Evolutionary conservation across 108 stramenopile genomes (phyloP), one percentile per base, ranked within the genome.

Genomic region (Cyclostephanos invisitatus): DNA sequence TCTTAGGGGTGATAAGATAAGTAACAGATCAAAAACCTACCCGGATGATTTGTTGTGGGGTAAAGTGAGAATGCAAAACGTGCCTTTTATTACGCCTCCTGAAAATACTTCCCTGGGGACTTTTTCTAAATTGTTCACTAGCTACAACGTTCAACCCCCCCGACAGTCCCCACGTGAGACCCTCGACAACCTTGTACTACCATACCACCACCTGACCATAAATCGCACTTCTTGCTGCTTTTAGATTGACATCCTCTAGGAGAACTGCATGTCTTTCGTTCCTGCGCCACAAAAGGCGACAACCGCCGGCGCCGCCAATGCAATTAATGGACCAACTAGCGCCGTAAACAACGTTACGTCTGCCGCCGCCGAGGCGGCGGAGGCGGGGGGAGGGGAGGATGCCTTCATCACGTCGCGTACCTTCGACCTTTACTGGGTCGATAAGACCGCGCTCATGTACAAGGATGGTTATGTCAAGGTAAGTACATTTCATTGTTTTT

Each of bases 211-310:
- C 27, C 40, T 11, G 10, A 11, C 40, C 40, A 61, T 38, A 61
- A 61, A 17, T 61, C 60, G 60, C 60, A 61, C 29, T 37, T 29
- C 36, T 14, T 46, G 15, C 15, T 46, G 11, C 7, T 46, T 46
- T 15, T 14, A 14, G 12, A 46, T 46, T 46, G 44, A 46, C 44
- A 46, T 46, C 44, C 24, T 46, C 69, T 32, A 70, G 59, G 29
- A 61, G 28, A 62, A 86, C 88, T 94, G 84, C 87, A 94, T 94
- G 92, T 94, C 92, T 87, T 94, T 94, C 83, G 90, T 91, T 81
- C 92, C 92, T 80, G 82, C 83, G 70, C 90, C 92, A 61, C 88
- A 90, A 86, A 86, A 89, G 88, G 87, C 88, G 74, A 83, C 67
- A 59, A 63, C 72, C 77, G 84, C 84, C 83, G 77, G 64, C 81